phyloP scores from a whole-genome alignment of 139 green algal species.

The Pleodorina starrii region DNA sequence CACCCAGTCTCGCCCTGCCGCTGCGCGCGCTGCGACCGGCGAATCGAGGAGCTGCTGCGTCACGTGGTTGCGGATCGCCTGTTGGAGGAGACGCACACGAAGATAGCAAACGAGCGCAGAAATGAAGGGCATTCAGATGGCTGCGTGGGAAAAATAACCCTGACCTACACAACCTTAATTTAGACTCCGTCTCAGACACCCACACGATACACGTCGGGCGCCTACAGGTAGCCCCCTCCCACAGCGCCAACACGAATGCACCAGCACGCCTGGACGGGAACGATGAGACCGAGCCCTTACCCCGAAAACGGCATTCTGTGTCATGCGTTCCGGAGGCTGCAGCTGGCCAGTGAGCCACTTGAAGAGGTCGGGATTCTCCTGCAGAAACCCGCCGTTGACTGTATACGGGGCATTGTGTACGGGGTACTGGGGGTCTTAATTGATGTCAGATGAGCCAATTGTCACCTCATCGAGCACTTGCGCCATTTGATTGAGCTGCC shows the following conservation, averaged over 20 bases:
- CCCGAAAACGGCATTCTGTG: conserved; percentile 72
- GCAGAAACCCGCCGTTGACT: not conserved
- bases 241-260: too few species aligned
- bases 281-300: conserved; percentile 41
- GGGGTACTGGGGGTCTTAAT: not conserved
- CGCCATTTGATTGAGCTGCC: conserved; percentile 65
- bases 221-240: too few species aligned
- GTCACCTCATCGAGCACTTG: conserved; percentile 74
- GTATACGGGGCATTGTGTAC: too few species aligned
- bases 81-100: not conserved
- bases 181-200: too few species aligned
- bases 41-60: conserved; percentile 62
- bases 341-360: conserved; percentile 87
- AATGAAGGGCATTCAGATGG: too few species aligned
- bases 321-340: conserved; percentile 64
- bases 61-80: conserved; percentile 66
- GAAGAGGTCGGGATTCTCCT: conserved; percentile 91
- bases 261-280: too few species aligned
- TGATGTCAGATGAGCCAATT: not conserved
- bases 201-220: too few species aligned
- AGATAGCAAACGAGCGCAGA: too few species aligned
- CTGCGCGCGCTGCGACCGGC: conserved; percentile 46
- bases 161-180: too few species aligned
- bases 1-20: conserved; percentile 74
- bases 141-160: too few species aligned